Conservation (phyloP, 306 rosid species). For the Myrica gale region DNA sequence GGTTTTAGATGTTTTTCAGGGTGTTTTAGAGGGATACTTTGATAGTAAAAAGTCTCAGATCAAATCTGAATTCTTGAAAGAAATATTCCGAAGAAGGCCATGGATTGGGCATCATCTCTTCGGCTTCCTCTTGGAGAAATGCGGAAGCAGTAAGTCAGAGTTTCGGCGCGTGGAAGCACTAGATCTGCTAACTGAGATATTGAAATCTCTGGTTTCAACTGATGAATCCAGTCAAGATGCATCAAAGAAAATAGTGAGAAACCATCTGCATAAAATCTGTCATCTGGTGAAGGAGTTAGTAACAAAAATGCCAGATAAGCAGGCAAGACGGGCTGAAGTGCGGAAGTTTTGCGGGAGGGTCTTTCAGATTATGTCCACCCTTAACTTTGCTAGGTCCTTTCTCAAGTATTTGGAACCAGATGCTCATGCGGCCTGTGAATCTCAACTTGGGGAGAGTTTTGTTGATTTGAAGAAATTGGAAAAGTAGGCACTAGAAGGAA, state of each 20-base stretch:
- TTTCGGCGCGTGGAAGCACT: slow-evolving; percentile 80
- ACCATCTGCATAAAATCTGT: slow-evolving; percentile 48
- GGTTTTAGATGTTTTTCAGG: slow-evolving; percentile 53
- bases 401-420: slow-evolving; percentile 48
- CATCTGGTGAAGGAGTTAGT: slow-evolving; percentile 58
- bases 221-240: slow-evolving; percentile 42
- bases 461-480: slow-evolving; percentile 41
- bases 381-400: slow-evolving; percentile 45
- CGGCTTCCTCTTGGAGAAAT: slow-evolving; percentile 63
- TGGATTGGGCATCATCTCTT: slow-evolving; percentile 74
- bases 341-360: slow-evolving; percentile 58
- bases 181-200: slow-evolving; percentile 58
- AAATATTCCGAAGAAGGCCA: slow-evolving; percentile 66
- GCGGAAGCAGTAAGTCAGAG: slow-evolving; percentile 65
- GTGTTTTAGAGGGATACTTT: slow-evolving; percentile 55
- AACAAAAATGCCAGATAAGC: slow-evolving; percentile 62
- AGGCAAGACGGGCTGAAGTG: slow-evolving; percentile 60
- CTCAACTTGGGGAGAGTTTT: slow-evolving; percentile 64
- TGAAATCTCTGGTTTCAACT: slow-evolving; percentile 47
- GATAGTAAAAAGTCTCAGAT: slow-evolving; percentile 74
- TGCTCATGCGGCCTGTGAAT: slow-evolving; percentile 50
- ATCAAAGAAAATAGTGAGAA: slow-evolving; percentile 44
- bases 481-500: slow-evolving; percentile 10
- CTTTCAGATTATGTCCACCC: slow-evolving; percentile 48
- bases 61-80: slow-evolving; percentile 71